These are phyloP conservation scores for Sporothrix brasiliensis DNA, from an alignment of 2,329 filamentous ascomycete species.

Conservation along the genomic window DNA sequence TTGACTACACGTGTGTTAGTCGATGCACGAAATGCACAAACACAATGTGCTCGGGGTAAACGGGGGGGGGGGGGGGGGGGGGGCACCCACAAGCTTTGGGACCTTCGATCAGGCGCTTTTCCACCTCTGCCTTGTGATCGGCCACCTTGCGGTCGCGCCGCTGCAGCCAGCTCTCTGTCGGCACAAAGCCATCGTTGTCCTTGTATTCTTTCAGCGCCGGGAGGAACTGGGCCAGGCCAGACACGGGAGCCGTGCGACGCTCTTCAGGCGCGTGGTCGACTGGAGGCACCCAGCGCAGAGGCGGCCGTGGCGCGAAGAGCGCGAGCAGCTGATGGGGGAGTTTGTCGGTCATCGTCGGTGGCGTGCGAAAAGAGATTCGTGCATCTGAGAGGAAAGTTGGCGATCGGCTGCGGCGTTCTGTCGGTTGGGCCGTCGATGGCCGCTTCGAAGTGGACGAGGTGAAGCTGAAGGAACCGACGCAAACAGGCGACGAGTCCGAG, in stretches of 20 bases:
- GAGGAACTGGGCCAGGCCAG: conserved; percentile 74
- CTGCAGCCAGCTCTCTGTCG: conserved; percentile 93
- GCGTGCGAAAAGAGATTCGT: not conserved
- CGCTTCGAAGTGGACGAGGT: not conserved
- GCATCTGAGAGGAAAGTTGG: not conserved
- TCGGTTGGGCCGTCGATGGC: conserved; percentile 16
- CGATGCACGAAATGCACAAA: not conserved
- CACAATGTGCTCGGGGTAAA: not conserved
- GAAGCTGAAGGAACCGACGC: conserved; percentile 6
- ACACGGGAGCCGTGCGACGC: conserved; percentile 72
- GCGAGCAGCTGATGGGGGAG: conserved; percentile 88
- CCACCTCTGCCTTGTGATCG: conserved; percentile 73
- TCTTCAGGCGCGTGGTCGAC: conserved; percentile 81
- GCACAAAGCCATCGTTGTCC: conserved; percentile 72
- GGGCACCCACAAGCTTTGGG: conserved; percentile 62
- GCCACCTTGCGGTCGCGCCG: conserved; percentile 78
- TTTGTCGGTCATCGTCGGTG: conserved; percentile 81
- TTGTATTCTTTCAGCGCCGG: conserved; percentile 75
- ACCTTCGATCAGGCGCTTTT: conserved; percentile 65
- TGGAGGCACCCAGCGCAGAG: conserved; percentile 84
- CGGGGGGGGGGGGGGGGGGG: too few relatives aligned
- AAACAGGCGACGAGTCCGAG: not conserved
- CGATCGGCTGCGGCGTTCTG: not conserved
- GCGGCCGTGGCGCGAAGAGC: conserved; percentile 92
- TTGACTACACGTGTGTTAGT: conserved; percentile 61